Evolutionary conservation across 1,284 basidiomycete species (phyloP), one percentile per base, ranked within the genome.

Genomic region (Ustilago shanxiensis): DNA sequence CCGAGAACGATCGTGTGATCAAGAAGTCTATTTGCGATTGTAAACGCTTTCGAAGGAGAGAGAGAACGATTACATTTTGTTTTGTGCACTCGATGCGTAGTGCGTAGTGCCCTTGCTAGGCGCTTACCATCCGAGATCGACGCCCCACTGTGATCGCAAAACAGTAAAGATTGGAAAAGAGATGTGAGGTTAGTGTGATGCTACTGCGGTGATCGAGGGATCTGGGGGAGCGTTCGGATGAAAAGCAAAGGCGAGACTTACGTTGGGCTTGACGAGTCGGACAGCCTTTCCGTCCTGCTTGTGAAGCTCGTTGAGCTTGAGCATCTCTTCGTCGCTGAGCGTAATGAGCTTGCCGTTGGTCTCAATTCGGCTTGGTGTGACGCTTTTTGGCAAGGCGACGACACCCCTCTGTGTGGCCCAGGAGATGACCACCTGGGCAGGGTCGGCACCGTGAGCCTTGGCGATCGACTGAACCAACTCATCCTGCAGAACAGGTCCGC

Each of bases 301-400:
- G 74, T 77, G 66, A 22, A 81, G 63, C 57, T 81, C 77, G 61
- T 79, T 74, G 66, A 81, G 70, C 56, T 74, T 39, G 33, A 72
- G 61, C 77, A 81, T 79, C 57, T 81, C 77, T 28, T 77, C 77
- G 22, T 77, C 74, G 14, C 49, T 53, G 45, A 81, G 71, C 16
- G 45, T 51, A 52, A 80, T 66, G 45, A 75, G 47, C 62, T 73
- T 76, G 54, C 60, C 65, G 60, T 82, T 82, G 57, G 66, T 72
- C 66, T 77, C 79, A 64, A 82, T 81, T n/a, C 80, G 65, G 55
- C 60, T 58, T 1, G 77, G 74, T 7, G 77, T 82, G 52, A 82
- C 80, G 26, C 64, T 69, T 66, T 82, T 82, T 18, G 80, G 79
- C 52, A 82, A 65, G 7, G 62, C 67, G 7, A 66, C 64, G 47